These are phyloP conservation scores for Coniosporium apollinis DNA, from an alignment of 495 filamentous ascomycete genomes.

Conservation along the genomic window DNA sequence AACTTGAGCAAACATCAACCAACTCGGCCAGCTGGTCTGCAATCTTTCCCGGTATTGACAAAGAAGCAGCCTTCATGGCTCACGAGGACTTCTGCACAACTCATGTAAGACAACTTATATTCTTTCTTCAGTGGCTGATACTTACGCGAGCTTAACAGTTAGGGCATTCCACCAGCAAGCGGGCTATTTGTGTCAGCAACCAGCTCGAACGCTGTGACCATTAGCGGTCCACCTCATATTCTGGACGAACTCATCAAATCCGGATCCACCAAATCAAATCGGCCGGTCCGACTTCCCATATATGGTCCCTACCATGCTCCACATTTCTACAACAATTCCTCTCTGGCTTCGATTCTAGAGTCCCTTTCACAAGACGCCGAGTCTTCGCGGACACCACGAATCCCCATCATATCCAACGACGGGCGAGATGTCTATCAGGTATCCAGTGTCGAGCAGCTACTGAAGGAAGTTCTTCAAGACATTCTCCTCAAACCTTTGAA, in stretches of 20 bases:
- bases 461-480: slow-evolving; percentile 3
- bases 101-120: not conserved
- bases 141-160: not conserved
- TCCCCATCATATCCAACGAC: slow-evolving; percentile 6
- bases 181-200: slow-evolving; percentile 7
- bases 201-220: slow-evolving; percentile 7
- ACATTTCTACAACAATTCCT: slow-evolving; percentile 15
- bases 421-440: slow-evolving; percentile 4
- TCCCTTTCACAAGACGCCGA: slow-evolving; percentile 3
- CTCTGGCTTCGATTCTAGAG: slow-evolving; percentile 11
- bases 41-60: slow-evolving; percentile 4
- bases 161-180: slow-evolving; percentile 6
- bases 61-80: slow-evolving; percentile 1
- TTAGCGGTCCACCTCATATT: slow-evolving; percentile 8
- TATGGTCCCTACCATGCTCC: slow-evolving; percentile 18
- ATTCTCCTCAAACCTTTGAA: slow-evolving; percentile 8
- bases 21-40: slow-evolving; percentile 4
- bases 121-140: not conserved
- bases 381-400: slow-evolving; percentile 4
- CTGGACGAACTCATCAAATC: slow-evolving; percentile 4
- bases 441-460: slow-evolving; percentile 3
- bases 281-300: not conserved
- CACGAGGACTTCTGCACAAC: slow-evolving; percentile 7
- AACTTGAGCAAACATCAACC: slow-evolving; percentile 1
- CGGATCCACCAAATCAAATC: slow-evolving; percentile 2